A percentile compares a stretch with the other conserved stretches of the same genome.
phyloP scores from a whole-genome alignment of 179 eudicot species.

The Vitellaria paradoxa region DNA sequence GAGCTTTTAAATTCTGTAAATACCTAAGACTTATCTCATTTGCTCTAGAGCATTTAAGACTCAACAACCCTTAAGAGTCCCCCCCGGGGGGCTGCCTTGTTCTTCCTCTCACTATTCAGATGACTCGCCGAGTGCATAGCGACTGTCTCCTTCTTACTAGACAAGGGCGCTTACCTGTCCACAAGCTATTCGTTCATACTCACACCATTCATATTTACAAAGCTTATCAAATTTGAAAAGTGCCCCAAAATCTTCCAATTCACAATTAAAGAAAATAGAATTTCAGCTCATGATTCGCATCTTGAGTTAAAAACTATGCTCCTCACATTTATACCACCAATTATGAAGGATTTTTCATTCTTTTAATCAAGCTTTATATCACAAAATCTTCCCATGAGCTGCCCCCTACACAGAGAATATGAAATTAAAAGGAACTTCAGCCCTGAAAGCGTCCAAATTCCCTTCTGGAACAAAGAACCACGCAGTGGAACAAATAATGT shows the following conservation, averaged over 20 bases:
- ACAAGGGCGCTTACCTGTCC: no score
- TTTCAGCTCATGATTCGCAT: no score
- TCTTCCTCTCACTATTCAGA: no score
- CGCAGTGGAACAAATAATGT: background rate
- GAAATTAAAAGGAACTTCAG: background rate
- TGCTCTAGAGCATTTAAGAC: no score
- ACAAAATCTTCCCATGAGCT: background rate
- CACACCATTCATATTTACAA: no score
- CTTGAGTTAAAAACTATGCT: background rate
- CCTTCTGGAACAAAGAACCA: background rate
- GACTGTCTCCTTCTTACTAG: background rate
- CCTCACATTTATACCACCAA: background rate
- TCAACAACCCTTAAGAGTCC: no score
- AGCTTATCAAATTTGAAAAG: no score
- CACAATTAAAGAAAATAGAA: no score
- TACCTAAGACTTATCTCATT: background rate
- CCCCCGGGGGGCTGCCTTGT: no score
- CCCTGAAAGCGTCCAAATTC: background rate
- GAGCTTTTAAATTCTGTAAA: background rate
- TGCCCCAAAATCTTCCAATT: no score
- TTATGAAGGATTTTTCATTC: background rate
- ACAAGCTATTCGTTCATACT: no score
- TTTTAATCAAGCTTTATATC: background rate
- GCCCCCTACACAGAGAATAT: background rate
- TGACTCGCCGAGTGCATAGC: no score